These are phyloP conservation scores for Parathielavia hyrcaniae DNA, from an alignment of 495 filamentous ascomycete genomes.

Conservation along the genomic window DNA sequence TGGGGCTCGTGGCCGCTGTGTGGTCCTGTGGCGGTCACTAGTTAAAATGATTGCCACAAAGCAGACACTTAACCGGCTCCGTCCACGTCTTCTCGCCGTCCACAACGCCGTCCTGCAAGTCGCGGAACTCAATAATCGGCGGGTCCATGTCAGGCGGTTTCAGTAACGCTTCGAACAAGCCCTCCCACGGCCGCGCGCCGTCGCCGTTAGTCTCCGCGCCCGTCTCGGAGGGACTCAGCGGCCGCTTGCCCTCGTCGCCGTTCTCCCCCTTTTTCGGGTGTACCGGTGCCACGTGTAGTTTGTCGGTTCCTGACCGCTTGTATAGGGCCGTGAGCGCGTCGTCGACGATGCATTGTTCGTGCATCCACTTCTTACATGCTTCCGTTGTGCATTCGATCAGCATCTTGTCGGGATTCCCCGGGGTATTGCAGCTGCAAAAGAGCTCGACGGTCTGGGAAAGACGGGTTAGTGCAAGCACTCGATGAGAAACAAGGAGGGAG, in stretches of 20 bases:
- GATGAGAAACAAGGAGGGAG: neutral
- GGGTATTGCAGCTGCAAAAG: conserved; percentile 56
- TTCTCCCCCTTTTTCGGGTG: conserved; percentile 35
- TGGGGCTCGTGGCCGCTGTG: too few relatives aligned
- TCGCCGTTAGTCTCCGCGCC: conserved; percentile 29
- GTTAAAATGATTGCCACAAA: conserved; percentile 38
- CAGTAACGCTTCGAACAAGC: conserved; percentile 39
- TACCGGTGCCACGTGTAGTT: conserved; percentile 36
- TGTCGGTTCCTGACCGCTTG: conserved; percentile 42
- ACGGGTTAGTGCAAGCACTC: conserved; percentile 12
- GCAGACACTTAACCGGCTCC: conserved; percentile 40
- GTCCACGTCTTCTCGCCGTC: conserved; percentile 45
- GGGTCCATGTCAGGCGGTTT: conserved; percentile 29
- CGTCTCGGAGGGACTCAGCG: conserved; percentile 41
- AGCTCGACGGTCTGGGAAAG: conserved; percentile 45
- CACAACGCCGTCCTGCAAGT: conserved; percentile 37
- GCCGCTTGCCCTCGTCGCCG: conserved; percentile 34
- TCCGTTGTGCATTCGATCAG: conserved; percentile 53
- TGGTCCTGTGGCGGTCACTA: too few relatives aligned
- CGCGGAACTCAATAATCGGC: conserved; percentile 38
- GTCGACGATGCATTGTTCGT: conserved; percentile 54
- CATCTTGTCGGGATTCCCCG: conserved; percentile 57
- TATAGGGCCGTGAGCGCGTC: conserved; percentile 44
- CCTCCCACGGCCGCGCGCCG: conserved; percentile 38
- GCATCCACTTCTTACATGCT: conserved; percentile 57